Evolutionary conservation across 1,139 yeast genomes (phyloP), one percentile per base, ranked within the genome.

Genomic region (Nakaseomyces sp.): DNA sequence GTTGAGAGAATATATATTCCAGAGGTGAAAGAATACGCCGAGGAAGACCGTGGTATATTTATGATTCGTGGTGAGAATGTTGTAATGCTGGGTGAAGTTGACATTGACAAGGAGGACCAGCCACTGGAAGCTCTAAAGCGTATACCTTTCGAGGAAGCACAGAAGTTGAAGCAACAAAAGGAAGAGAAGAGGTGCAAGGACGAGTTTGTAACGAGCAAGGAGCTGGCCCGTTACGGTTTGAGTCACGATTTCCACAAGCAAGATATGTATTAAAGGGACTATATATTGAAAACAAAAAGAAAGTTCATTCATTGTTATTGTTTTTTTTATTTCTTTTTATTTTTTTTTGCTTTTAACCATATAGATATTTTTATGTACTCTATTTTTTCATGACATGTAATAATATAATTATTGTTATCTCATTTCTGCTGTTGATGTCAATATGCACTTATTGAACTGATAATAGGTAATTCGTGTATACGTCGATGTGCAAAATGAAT

Each of bases 1-100:
- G 70, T 80, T 41, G 97, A 93, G 63, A 77, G 96, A 63, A 78
- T 91, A 56, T 88, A 84, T 64, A 68, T 81, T 51, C 64, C 66
- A 22, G 66, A 72, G 43, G 63, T 72, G 56, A 56, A 72, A 54
- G 48, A 55, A 38, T 91, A 79, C 61, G 95, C 86, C 5, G 96
- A 91, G 63, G 71, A 70, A 20, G 73, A 74, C 47, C 74, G 87
- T 45, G 95, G 95, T 1, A 87, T 87, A 42, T 83, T 81, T 59
- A 77, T 93, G 71, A 83, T 93, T 32, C 83, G 98, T 67, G 98
- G 99, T 50, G 99, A 91, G 65, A 91, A 91, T 58, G 94, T 91
- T 13, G 94, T 89, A n/a, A 77, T 89, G 79, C 67, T 91, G 65
- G 98, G 98, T 18, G 97, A 91, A 62, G 75, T 91, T 32, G 96